Base-by-base conservation (phyloP, 2,329 filamentous ascomycete genomes). In the Aspergillus persii region DNA sequence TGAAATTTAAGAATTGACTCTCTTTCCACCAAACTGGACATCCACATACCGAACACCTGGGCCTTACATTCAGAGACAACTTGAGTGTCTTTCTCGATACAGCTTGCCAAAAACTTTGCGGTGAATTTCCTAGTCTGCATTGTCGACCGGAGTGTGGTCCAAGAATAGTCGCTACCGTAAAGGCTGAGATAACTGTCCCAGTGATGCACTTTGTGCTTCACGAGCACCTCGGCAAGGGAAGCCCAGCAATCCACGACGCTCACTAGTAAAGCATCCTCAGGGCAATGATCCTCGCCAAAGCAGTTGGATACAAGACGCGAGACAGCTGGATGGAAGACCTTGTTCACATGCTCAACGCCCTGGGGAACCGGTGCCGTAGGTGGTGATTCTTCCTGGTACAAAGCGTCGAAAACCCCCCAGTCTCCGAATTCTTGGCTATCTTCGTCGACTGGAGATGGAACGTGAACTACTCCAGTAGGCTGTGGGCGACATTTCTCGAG, bases 391-490 rank as follows among this genome's bases (percentile, higher is more conserved):
- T 74, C 71, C 7, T 72, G 64, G 47, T 77, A 74, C 3, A 72
- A 67, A 44, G 82, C 80, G 58, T 84, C 80, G 53, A 87, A 75
- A 23, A 79, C 84, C 26, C 80, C 76, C 75, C 81, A 84, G 60
- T 86, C 84, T 31, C 85, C 85, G 66, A 86, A 88, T 50, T 88
- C 85, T 68, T 88, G 86, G 62, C 85, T 88, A 55, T 88, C 86
- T 54, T 87, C 85, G 56, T 79, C 83, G 4, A 65, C 65, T 29
- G 77, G 68, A 12, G 59, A 56, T n/a, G 69, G 54, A n/a, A 62
- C 33, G 23, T 55, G 61, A 48, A 51, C 51, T 48, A 52, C 56
- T 53, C 73, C 63, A 50, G 49, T 54, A 63, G 61, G 62, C 56
- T 66, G 26, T 56, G 57, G 33, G 59, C 60, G 62, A 27, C 74